phyloP scores from a whole-genome alignment of 495 filamentous ascomycete genomes.

The Hypoxylon rickii region DNA sequence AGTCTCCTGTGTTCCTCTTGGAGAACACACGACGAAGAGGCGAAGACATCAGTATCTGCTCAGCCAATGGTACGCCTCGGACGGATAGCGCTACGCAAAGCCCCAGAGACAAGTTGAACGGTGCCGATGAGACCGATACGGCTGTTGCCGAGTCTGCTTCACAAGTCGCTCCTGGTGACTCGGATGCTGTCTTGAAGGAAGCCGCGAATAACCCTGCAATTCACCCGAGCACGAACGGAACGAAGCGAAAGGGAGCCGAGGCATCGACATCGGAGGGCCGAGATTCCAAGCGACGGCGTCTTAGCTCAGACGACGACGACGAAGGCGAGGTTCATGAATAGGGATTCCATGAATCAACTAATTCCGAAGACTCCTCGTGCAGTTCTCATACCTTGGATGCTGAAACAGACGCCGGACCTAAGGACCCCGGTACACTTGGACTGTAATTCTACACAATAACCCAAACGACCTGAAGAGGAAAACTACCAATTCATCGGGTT shows the following conservation, averaged over 20 bases:
- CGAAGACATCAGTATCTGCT: constrained; percentile 43
- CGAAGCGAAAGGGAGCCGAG: constrained; percentile 41
- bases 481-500: too few relatives aligned
- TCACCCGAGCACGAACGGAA: constrained; percentile 42
- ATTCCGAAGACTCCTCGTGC: too few relatives aligned
- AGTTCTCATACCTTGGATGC: too few relatives aligned
- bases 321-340: constrained; percentile 42
- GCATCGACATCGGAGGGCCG: constrained; percentile 34
- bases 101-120: constrained; percentile 40
- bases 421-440: too few relatives aligned
- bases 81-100: constrained; percentile 47
- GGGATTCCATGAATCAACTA: neutral
- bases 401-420: too few relatives aligned
- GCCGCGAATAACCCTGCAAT: constrained; percentile 50
- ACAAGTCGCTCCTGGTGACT: constrained; percentile 45
- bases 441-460: too few relatives aligned
- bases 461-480: too few relatives aligned
- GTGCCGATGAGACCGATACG: constrained; percentile 36
- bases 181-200: constrained; percentile 51
- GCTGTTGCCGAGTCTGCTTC: constrained; percentile 40
- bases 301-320: constrained; percentile 37
- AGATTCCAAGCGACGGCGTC: constrained; percentile 34
- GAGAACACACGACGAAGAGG: constrained; percentile 52
- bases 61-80: constrained; percentile 41
- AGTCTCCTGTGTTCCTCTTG: constrained; percentile 51